These are phyloP conservation scores for Citrullus colocynthis DNA, from an alignment of 306 rosid species.

Conservation along the genomic window DNA sequence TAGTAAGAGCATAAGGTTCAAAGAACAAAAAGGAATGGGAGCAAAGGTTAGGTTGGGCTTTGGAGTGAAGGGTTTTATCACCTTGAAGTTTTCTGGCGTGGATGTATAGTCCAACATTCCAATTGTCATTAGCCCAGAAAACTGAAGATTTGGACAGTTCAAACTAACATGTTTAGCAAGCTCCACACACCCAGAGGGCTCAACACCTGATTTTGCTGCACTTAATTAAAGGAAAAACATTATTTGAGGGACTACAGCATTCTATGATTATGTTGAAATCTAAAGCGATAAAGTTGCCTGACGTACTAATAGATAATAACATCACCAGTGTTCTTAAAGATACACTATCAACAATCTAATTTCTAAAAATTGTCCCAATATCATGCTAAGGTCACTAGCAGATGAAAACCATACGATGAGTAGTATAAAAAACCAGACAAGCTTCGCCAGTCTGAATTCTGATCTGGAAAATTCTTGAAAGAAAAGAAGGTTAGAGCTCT, in stretches of 20 bases:
- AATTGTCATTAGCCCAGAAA: conserved; percentile 85
- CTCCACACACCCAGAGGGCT: conserved; percentile 62
- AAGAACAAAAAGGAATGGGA: background rate
- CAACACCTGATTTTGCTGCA: conserved; percentile 85
- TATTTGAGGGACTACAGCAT: background rate
- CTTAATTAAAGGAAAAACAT: background rate
- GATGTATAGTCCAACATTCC: conserved; percentile 88
- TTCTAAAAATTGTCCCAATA: background rate
- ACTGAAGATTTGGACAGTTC: conserved; percentile 65
- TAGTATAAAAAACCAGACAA: background rate
- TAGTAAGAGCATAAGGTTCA: background rate
- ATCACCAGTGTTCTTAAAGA: background rate
- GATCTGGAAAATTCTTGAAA: background rate
- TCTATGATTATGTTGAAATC: background rate
- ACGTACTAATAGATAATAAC: background rate
- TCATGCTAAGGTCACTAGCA: background rate
- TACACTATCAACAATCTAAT: background rate
- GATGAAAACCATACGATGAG: background rate
- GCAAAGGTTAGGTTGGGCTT: background rate
- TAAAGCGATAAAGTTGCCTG: background rate
- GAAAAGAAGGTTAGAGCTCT: background rate
- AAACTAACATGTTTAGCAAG: conserved; percentile 61
- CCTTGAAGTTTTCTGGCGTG: conserved; percentile 91
- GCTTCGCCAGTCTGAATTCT: background rate
- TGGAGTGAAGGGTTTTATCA: conserved; percentile 5